Base-by-base conservation (phyloP, 257 asterid species). In the Ligustrum vulgare region DNA sequence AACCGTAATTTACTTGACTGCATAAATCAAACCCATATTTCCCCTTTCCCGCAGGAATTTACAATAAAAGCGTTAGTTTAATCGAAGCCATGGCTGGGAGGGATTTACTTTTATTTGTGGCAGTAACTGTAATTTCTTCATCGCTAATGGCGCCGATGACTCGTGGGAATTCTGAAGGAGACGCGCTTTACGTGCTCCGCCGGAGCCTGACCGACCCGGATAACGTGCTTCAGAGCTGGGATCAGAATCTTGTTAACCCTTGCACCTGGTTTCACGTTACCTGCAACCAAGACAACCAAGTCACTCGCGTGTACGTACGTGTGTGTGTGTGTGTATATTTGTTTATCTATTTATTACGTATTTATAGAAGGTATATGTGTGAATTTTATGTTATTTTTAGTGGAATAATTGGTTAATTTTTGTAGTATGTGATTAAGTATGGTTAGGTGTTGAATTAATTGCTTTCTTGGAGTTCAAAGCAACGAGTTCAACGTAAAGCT, bases 191-290 rank as follows among this genome's bases (percentile, higher is more conserved):
- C 81, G 91, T 94, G 25, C 86, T 92, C 32, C 91, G 96, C 58
- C 88, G 89, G 85, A 87, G 95, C 77, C 85, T 92, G 72, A 82
- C 87, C 36, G 97, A 92, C 81, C 97, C 97, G 56, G 88, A 83
- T 56, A 85, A 86, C 60, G 93, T 89, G 81, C 91, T 92, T n/a
- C 84, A 79, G 86, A 92, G 96, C 88, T 92, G 97, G 96, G 97
- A 90, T 90, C 91, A 89, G 84, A 92, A 89, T 76, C 94, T 92
- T 3, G 97, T 90, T 5, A 86, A 74, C 76, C 96, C 97, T 3
- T 92, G 97, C 74, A 92, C 96, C 72, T 92, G 97, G 97, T 91
- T 84, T 76, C 87, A 87, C 81, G 87, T 84, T 85, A 75, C 89
- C 83, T 81, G 96, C 81, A 69, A 89, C 84, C 36, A 87, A 72